phyloP scores from a whole-genome alignment of 2,329 filamentous ascomycete genomes.

The Penicillium sp. region DNA sequence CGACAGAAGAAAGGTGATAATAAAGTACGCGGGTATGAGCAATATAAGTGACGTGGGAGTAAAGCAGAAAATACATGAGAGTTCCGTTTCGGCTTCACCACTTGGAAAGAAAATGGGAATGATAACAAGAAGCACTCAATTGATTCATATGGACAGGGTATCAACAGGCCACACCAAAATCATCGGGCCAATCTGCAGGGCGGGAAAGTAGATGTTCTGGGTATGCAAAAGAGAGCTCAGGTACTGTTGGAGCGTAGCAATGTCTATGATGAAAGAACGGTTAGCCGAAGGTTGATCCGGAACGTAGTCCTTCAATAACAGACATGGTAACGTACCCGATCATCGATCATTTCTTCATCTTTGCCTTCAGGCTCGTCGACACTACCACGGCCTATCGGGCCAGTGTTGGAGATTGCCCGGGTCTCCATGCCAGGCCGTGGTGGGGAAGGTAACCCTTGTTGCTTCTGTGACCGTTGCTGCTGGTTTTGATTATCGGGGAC shows the following conservation, averaged over 20 bases:
- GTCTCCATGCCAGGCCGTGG: conserved; percentile 55
- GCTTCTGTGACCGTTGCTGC: conserved; percentile 13
- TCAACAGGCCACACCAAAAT: too few relatives aligned
- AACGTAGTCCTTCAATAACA: conserved; percentile 2
- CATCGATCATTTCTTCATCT: conserved; percentile 56
- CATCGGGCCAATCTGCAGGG: too few relatives aligned
- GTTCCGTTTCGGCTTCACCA: too few relatives aligned
- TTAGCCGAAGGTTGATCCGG: conserved; percentile 9
- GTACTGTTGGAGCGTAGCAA: conserved; percentile 50
- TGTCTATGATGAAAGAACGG: conserved; percentile 28
- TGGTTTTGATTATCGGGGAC: conserved; percentile 36
- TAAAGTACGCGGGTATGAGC: too few relatives aligned
- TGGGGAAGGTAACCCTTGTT: conserved; percentile 14
- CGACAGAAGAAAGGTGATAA: too few relatives aligned
- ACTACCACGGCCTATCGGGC: conserved; percentile 53
- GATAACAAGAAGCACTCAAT: too few relatives aligned
- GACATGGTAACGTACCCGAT: conserved; percentile 47
- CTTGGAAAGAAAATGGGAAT: too few relatives aligned
- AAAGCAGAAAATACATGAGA: too few relatives aligned
- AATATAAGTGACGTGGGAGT: too few relatives aligned
- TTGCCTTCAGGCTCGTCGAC: conserved; percentile 60
- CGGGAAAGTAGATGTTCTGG: too few relatives aligned
- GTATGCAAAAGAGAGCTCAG: conserved; percentile 27
- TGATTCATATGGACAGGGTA: too few relatives aligned
- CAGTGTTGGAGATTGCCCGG: conserved; percentile 67